Evolutionary conservation across 768 basidiomycete genomes (phyloP), one percentile per base, ranked within the genome.

Genomic region (Tulasnella calospora): DNA sequence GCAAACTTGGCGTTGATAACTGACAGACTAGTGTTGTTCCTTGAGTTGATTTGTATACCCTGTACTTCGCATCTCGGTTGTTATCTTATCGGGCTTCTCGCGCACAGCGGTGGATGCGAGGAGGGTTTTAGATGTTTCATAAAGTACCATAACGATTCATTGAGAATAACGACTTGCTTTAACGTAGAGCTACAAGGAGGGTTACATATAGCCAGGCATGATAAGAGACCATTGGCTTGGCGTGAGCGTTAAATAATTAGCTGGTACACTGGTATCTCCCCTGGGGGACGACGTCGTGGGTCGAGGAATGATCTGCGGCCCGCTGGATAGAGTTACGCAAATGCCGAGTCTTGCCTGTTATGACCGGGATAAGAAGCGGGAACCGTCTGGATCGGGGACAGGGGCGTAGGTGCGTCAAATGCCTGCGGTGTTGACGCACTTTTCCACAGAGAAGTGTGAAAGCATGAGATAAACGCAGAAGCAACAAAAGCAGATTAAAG

Each of bases 331-430:
- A 30, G 19, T 61, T 61, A 61, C 10, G 57, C 57, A 27, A 61
- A 61, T 61, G 57, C 57, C 23, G 57, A 61, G 13, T 61, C 57
- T 61, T 61, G 57, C 57, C 57, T n/a, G 30, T 6, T 61, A 61
- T 61, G 57, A 61, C 57, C n/a, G 57, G 57, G 35, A 35, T 71
- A 44, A 9, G 71, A 71, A 1, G 71, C 36, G 0, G 71, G 71
- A 30, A 71, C 71, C 15, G 71, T n/a, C 13, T 38, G 41, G 33
- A 71, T 71, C 71, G 71, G 71, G 23, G 71, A 71, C 71, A 71
- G 17, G 36, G 71, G 71, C 41, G 71, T 71, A 27, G 71, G 71
- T 9, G 30, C 36, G n/a, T 44, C 71, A 30, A 44, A 71, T n/a
- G 71, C 36, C 71, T 38, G 57, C 30, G 57, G 13, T 61, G 57